phyloP scores from a whole-genome alignment of 2,329 filamentous ascomycete genomes.

The Anthostomella pinea region DNA sequence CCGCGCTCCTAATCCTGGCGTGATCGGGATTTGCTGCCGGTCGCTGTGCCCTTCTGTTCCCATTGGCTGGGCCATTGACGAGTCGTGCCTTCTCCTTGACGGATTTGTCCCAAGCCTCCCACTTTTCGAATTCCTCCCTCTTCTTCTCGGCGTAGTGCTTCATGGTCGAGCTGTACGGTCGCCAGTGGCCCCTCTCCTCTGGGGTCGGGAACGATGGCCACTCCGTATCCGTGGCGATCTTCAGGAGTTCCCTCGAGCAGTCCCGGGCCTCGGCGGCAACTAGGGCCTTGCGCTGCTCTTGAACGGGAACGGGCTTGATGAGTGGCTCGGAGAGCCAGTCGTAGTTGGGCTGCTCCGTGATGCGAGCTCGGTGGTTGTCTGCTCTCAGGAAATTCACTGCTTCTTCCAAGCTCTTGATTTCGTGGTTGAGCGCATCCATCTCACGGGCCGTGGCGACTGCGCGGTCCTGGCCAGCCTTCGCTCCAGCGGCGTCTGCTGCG shows the following conservation, averaged over 20 bases:
- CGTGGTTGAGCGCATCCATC: slow-evolving; percentile 67
- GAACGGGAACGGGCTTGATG: slow-evolving; percentile 45
- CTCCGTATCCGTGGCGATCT: slow-evolving; percentile 53
- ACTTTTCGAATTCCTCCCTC: slow-evolving; percentile 62
- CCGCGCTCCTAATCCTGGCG: slow-evolving; percentile 32
- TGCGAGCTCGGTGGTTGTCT: slow-evolving; percentile 61
- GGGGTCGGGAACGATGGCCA: slow-evolving; percentile 66
- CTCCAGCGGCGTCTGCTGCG: slow-evolving; percentile 39
- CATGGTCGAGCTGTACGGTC: slow-evolving; percentile 60
- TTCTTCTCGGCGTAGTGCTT: slow-evolving; percentile 65
- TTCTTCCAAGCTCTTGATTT: slow-evolving; percentile 62
- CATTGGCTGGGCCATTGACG: slow-evolving; percentile 27
- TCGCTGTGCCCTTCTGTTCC: slow-evolving; percentile 16
- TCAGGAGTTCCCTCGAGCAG: slow-evolving; percentile 62
- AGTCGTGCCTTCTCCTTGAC: slow-evolving; percentile 52
- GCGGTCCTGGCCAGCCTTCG: slow-evolving; percentile 60
- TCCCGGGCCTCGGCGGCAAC: slow-evolving; percentile 62
- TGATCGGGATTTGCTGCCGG: slow-evolving; percentile 22
- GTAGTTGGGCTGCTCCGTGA: slow-evolving; percentile 52
- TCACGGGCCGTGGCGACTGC: slow-evolving; percentile 69
- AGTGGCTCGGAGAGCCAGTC: slow-evolving; percentile 67
- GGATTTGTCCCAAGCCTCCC: slow-evolving; percentile 56
- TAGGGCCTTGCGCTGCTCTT: slow-evolving; percentile 57
- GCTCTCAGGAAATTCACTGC: slow-evolving; percentile 67
- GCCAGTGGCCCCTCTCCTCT: slow-evolving; percentile 63